These are phyloP conservation scores for Cystobasidium tubakii DNA, from an alignment of 768 basidiomycete genomes.

Conservation along the genomic window DNA sequence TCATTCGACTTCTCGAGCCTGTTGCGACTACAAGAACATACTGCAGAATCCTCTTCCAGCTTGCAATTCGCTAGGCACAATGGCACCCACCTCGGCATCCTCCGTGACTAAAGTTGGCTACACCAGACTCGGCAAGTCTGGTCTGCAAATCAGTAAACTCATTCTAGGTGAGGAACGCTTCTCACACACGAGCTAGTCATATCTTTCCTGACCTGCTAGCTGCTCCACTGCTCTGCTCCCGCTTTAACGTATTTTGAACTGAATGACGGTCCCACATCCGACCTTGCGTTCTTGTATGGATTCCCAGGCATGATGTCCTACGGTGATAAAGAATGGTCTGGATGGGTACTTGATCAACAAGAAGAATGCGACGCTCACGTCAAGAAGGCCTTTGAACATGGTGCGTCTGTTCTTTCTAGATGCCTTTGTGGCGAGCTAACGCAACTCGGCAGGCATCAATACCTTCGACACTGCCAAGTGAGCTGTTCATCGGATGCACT, in stretches of 20 bases:
- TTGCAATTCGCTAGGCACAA: too few species aligned
- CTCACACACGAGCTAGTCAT: neutral
- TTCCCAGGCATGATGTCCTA: slow-evolving; percentile 38
- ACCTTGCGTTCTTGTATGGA: neutral
- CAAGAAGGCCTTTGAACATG: slow-evolving; percentile 59
- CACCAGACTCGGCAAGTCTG: slow-evolving; percentile 56
- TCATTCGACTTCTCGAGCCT: too few species aligned
- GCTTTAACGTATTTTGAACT: too few species aligned
- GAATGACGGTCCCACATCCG: neutral
- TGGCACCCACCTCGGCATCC: neutral
- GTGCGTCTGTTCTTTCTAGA: slow-evolving; percentile 41
- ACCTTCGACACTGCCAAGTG: slow-evolving; percentile 47
- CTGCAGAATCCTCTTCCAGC: too few species aligned
- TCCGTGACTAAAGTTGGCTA: slow-evolving; percentile 37
- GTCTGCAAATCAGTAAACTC: slow-evolving; percentile 61
- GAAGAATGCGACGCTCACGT: slow-evolving; percentile 58
- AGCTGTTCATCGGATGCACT: neutral
- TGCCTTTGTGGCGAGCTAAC: neutral
- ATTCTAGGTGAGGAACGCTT: slow-evolving; percentile 55
- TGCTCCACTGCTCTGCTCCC: neutral
- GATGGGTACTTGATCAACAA: slow-evolving; percentile 48
- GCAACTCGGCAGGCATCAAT: slow-evolving; percentile 55
- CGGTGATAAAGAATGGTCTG: slow-evolving; percentile 28
- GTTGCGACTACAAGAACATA: too few species aligned
- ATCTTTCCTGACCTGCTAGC: neutral